Evolutionary conservation across 2,329 filamentous ascomycete species (phyloP), one percentile per base, ranked within the genome.

Genomic region (Stagonosporopsis rhizophila): DNA sequence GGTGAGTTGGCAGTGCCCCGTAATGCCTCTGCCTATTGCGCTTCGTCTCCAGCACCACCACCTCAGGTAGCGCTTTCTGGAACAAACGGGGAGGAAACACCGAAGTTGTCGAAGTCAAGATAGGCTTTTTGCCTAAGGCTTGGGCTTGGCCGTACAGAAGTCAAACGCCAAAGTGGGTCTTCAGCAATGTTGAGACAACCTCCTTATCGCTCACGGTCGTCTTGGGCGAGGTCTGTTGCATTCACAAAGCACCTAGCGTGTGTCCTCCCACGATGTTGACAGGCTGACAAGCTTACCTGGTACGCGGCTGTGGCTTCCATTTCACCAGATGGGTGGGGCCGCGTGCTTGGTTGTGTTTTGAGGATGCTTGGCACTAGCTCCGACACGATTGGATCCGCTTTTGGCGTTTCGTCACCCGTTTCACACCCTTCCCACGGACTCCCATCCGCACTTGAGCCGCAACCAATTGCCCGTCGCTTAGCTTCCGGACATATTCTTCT

Each of bases 361-460:
- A 63, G 65, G 66, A 63, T 67, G 58, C 71, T 72, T 71, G 70
- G 71, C 69, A 60, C 53, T 50, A 48, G 59, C 45, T 55, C 59
- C 66, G 66, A 72, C 59, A 67, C 69, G 66, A 53, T 39, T 57
- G 59, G 65, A 57, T 67, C 67, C 70, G 65, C 69, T 64, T 68
- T 66, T 60, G 58, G 53, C 56, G 71, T 74, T 74, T 73, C 69
- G 67, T 68, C 66, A 59, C 52, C 60, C 53, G 71, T 74, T 74
- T 72, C 70, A 69, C 64, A 58, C 65, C 60, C 51, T 61, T 58
- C 58, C 49, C 56, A 47, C 64, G 56, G 61, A 61, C 62, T 62
- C 59, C 61, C 64, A 37, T 44, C 47, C 50, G 53, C 55, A 52
- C 60, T 69, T 66, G 55, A 70, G 68, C 69, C 67, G 64, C 69